These are phyloP conservation scores for Ilyonectria mors-panacis DNA, from an alignment of 2,329 filamentous ascomycete genomes.

Conservation along the genomic window DNA sequence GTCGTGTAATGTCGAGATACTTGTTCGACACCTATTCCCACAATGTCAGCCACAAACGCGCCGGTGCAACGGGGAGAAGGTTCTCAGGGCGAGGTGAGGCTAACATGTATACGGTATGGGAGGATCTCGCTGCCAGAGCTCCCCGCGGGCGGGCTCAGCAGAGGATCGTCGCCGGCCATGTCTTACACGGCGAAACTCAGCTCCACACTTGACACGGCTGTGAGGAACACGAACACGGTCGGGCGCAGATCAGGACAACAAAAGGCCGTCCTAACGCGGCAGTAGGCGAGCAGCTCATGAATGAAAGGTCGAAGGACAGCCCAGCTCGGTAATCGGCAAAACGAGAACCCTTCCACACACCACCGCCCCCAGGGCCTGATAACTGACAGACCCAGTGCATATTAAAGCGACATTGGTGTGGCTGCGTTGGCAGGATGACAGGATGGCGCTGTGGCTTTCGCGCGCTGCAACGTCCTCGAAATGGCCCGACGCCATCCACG, in stretches of 20 bases:
- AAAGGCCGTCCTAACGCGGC: slow-evolving; percentile 2
- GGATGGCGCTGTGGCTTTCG: slow-evolving; percentile 16
- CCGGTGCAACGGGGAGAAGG: neutral
- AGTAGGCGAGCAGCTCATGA: slow-evolving; percentile 12
- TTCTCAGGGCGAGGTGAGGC: slow-evolving; percentile 45
- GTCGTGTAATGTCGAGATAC: slow-evolving; percentile 76
- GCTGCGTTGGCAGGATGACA: slow-evolving; percentile 12
- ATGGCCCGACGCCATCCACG: slow-evolving; percentile 5
- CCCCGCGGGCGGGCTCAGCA: slow-evolving; percentile 40
- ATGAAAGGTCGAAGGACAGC: slow-evolving; percentile 22
- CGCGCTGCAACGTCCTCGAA: slow-evolving; percentile 15
- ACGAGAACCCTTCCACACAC: slow-evolving; percentile 6
- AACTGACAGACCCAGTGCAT: slow-evolving; percentile 25
- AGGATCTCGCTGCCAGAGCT: slow-evolving; percentile 61
- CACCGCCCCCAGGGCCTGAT: slow-evolving; percentile 36
- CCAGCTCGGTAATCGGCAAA: slow-evolving; percentile 26
- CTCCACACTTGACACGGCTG: slow-evolving; percentile 9
- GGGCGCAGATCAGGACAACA: slow-evolving; percentile 5
- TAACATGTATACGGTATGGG: slow-evolving; percentile 71
- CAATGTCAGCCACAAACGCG: slow-evolving; percentile 46
- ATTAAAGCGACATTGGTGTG: slow-evolving; percentile 17
- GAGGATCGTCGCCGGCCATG: slow-evolving; percentile 34
- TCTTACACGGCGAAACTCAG: slow-evolving; percentile 21
- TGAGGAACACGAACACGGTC: neutral
- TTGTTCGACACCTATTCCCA: slow-evolving; percentile 71